These are phyloP conservation scores for Aspergillus biplanus DNA, from an alignment of 495 filamentous ascomycete genomes.

Conservation along the genomic window DNA sequence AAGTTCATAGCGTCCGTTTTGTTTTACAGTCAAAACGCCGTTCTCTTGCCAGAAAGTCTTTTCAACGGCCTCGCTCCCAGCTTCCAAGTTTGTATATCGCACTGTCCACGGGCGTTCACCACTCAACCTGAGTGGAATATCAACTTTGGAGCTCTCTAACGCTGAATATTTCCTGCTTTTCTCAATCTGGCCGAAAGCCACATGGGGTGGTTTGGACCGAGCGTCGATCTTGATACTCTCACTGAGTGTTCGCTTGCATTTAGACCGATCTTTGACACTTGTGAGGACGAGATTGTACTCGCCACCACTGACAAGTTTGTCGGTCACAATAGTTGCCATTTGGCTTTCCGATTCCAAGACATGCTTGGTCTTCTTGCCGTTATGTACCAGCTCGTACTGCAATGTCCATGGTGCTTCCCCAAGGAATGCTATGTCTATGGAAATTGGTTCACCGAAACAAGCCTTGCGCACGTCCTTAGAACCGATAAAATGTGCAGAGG, in stretches of 20 bases:
- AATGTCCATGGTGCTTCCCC: constrained; percentile 87
- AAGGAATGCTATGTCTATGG: constrained; percentile 69
- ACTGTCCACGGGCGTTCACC: constrained; percentile 84
- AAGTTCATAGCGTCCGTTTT: constrained; percentile 77
- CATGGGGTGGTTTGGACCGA: constrained; percentile 82
- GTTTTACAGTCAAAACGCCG: constrained; percentile 64
- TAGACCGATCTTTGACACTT: constrained; percentile 81
- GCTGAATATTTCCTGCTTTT: constrained; percentile 70
- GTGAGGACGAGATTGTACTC: constrained; percentile 84
- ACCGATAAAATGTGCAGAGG: constrained; percentile 72
- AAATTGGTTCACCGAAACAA: constrained; percentile 81
- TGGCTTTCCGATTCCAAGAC: constrained; percentile 62
- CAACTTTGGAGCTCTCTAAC: constrained; percentile 72
- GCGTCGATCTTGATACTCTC: constrained; percentile 83
- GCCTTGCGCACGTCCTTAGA: constrained; percentile 56
- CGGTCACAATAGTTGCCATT: constrained; percentile 71
- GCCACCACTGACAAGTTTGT: constrained; percentile 73
- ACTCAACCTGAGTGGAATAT: constrained; percentile 79
- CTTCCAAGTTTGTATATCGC: constrained; percentile 67
- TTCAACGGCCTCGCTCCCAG: constrained; percentile 42
- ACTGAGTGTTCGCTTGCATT: constrained; percentile 81
- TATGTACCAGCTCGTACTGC: constrained; percentile 92
- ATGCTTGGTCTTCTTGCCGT: constrained; percentile 75
- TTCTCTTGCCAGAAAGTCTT: constrained; percentile 66
- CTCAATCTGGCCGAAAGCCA: constrained; percentile 79